Evolutionary conservation across 352 stramenopile genomes (phyloP).

Genomic region (Globisporangium acanthophoron): DNA sequence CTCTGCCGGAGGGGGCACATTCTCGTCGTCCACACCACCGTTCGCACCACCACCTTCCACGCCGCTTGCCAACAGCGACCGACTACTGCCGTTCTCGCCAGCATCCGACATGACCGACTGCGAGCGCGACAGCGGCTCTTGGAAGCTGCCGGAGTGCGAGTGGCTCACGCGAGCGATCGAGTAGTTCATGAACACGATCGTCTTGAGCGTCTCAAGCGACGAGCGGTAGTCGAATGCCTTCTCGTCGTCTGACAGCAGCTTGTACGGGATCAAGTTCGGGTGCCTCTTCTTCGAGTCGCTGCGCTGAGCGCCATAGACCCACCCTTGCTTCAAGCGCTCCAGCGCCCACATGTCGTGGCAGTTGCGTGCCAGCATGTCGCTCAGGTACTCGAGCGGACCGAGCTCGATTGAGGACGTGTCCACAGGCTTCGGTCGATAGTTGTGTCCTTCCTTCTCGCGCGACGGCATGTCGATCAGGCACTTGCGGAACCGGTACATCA

Average conservation of each 20-base stretch:
- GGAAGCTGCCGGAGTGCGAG: conserved; percentile 53
- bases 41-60: conserved; percentile 14
- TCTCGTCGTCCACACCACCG: conserved; percentile 5
- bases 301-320: conserved; percentile 64
- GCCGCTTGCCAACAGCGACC: conserved; percentile 22
- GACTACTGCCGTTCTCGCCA: conserved; percentile 16
- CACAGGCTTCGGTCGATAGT: conserved; percentile 82
- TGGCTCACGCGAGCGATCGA: conserved; percentile 50
- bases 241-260: conserved; percentile 72
- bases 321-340: conserved; percentile 82
- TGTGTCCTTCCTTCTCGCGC: conserved; percentile 84
- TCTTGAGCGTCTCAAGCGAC: conserved; percentile 86
- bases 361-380: conserved; percentile 76
- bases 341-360: conserved; percentile 86
- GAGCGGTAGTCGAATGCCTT: conserved; percentile 82
- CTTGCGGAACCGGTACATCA: conserved; percentile 87
- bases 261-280: conserved; percentile 81
- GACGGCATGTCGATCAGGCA: conserved; percentile 88
- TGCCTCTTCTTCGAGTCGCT: conserved; percentile 71
- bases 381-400: conserved; percentile 62
- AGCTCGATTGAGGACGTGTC: conserved; percentile 74
- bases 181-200: conserved; percentile 88
- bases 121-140: conserved; percentile 60
- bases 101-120: conserved; percentile 57
- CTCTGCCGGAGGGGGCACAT: conserved; percentile 12